Evolutionary conservation across 2,329 filamentous ascomycete genomes (phyloP), one percentile per base, ranked within the genome.

Genomic region (Diatrype stigma): DNA sequence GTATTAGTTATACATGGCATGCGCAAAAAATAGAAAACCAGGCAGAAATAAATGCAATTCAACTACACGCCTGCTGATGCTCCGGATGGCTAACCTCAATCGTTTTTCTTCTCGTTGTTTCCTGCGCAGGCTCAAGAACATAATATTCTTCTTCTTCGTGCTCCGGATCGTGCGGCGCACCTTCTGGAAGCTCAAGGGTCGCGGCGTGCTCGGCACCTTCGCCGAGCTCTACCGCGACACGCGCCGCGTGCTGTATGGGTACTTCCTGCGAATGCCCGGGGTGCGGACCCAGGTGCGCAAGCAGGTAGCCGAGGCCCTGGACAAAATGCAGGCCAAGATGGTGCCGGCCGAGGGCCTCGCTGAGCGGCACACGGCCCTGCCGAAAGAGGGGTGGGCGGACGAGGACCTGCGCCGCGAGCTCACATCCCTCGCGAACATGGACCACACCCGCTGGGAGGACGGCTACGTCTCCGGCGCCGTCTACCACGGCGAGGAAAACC

Each of bases 401-500:
- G 91, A 96, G 17, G 83, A 85, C 56, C 81, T 99, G 40, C 82
- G 85, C 60, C 81, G 83, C 53, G 93, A 96, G 75, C 80, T 99
- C 55, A 82, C 86, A 53, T 82, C 84, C 59, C 77, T 99, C 59
- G 85, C 86, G 16, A 84, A 79, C 46, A 89, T 99, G 88, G 87
- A 96, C 63, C 94, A 97, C 71, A 96, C 92, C 2, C 82, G 88
- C 57, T 99, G 94, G 94, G 94, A 99, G 72, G 93, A 97, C 69
- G 94, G 94, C 8, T 86, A 84, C 57, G 94, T 99, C 49, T 95
- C 89, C 40, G 94, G 94, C 28, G 93, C 94, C 26, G 94, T 99
- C 32, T 99, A 99, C 67, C 93, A 97, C 66, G 94, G 94, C 57
- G 94, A 94, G 48, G 81, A 89, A 37, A 85, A 87, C 42, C 73